These are phyloP conservation scores for Saturnispora serradocipensis DNA, from an alignment of 805 yeast species.

Conservation along the genomic window DNA sequence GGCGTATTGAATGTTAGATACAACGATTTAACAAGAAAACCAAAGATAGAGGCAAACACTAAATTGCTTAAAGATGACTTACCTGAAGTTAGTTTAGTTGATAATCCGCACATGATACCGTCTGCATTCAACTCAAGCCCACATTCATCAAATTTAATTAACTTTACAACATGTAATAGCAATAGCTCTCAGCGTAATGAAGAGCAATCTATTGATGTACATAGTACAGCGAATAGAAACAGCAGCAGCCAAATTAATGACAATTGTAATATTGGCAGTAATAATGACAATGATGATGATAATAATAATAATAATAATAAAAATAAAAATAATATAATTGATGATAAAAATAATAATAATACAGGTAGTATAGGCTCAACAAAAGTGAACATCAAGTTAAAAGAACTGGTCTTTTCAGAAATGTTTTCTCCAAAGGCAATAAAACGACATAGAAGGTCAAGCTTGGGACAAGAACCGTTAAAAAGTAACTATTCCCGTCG, in stretches of 20 bases:
- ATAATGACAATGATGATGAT: too few relatives aligned
- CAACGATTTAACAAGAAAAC: slow-evolving; percentile 25
- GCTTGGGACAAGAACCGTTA: slow-evolving; percentile 5
- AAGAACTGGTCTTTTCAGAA: slow-evolving; percentile 62
- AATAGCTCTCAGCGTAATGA: not conserved
- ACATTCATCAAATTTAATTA: not conserved
- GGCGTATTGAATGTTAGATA: slow-evolving; percentile 92
- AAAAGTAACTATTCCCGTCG: slow-evolving; percentile 11
- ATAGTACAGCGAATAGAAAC: not conserved
- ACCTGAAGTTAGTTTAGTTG: slow-evolving; percentile 86
- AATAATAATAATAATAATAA: not conserved
- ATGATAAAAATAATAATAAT: not conserved
- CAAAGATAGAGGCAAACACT: not conserved
- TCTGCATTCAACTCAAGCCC: slow-evolving; percentile 44
- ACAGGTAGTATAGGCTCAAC: slow-evolving; percentile 42
- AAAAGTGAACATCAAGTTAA: slow-evolving; percentile 57
- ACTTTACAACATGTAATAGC: not conserved
- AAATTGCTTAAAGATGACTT: slow-evolving; percentile 14
- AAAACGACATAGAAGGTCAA: slow-evolving; percentile 8
- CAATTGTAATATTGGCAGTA: not conserved
- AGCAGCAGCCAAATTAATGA: not conserved
- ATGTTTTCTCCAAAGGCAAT: slow-evolving; percentile 48
- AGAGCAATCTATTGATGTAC: not conserved
- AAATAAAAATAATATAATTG: not conserved
- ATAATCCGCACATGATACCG: slow-evolving; percentile 87